These are phyloP conservation scores for Sugiyamaella pinicola DNA, from an alignment of 1,139 yeast genomes.

Conservation along the genomic window DNA sequence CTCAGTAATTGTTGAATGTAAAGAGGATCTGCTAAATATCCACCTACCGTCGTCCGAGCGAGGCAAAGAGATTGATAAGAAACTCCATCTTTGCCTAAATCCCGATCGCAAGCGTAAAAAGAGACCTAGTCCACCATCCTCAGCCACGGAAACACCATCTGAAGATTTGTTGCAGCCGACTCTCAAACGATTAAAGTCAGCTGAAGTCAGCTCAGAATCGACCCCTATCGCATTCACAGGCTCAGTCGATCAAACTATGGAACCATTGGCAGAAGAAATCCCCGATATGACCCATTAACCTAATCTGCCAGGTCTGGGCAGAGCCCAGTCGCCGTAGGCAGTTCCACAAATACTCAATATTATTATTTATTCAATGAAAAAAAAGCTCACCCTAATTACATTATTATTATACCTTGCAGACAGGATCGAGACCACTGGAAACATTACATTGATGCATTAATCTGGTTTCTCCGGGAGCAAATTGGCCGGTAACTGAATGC, in stretches of 20 bases:
- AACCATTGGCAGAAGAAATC: constrained; percentile 15
- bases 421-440: constrained; percentile 77
- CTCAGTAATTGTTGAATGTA: constrained; percentile 32
- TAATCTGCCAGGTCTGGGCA: too few species aligned
- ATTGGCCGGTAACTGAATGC: constrained; percentile 90
- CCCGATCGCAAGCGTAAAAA: constrained; percentile 30
- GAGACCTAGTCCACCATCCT: constrained; percentile 17
- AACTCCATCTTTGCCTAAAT: constrained; percentile 38
- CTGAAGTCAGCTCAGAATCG: constrained; percentile 14
- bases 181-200: constrained; percentile 21
- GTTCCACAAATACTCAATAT: too few species aligned
- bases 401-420: constrained; percentile 20
- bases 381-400: background rate
- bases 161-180: background rate
- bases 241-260: constrained; percentile 6
- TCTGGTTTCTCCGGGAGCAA: constrained; percentile 72
- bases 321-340: too few species aligned
- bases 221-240: constrained; percentile 12
- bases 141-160: background rate
- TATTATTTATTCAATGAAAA: background rate
- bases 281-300: constrained; percentile 13
- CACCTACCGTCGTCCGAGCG: constrained; percentile 33
- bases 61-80: constrained; percentile 40
- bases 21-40: constrained; percentile 26
- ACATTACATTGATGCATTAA: constrained; percentile 93